Percentiles rank a stretch among this genome's conserved stretches.
phyloP scores from a whole-genome alignment of 192 early-diverging fungal genomes.

The Backusella tarrabulga region DNA sequence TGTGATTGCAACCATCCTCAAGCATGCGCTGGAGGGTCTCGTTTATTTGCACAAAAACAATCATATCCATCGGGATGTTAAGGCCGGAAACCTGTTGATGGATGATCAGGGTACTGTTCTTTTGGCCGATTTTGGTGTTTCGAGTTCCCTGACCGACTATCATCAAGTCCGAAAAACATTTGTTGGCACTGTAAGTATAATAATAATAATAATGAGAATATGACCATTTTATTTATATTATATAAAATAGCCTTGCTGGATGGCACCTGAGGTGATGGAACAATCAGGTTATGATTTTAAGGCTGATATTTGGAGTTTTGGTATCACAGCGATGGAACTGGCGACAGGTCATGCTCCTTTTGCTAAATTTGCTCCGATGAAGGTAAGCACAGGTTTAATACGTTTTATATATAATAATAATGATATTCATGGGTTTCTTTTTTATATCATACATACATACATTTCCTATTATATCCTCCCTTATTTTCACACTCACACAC shows the following conservation, averaged over 20 bases:
- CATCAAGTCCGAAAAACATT: slow-evolving; percentile 67
- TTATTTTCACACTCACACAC: background rate
- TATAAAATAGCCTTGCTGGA: slow-evolving; percentile 31
- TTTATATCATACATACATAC: background rate
- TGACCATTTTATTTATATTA: background rate
- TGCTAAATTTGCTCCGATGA: slow-evolving; percentile 82
- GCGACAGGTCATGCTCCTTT: slow-evolving; percentile 89
- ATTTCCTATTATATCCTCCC: background rate
- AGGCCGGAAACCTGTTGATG: slow-evolving; percentile 66
- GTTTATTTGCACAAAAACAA: slow-evolving; percentile 65
- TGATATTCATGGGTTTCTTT: background rate
- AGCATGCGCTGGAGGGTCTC: slow-evolving; percentile 68
- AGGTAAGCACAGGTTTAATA: slow-evolving; percentile 40
- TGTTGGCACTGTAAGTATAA: slow-evolving; percentile 64
- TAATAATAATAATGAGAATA: too few relatives aligned
- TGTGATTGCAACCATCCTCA: slow-evolving; percentile 76
- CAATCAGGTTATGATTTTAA: slow-evolving; percentile 83
- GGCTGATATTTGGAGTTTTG: slow-evolving; percentile 91
- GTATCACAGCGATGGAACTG: slow-evolving; percentile 82
- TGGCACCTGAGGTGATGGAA: slow-evolving; percentile 75
- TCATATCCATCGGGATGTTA: slow-evolving; percentile 72
- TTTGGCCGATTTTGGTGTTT: slow-evolving; percentile 71
- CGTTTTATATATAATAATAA: background rate
- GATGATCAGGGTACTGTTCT: slow-evolving; percentile 61
- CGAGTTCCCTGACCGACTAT: slow-evolving; percentile 59